phyloP scores from a whole-genome alignment of 305 asterid genomes.

The Fraxinus paxiana region DNA sequence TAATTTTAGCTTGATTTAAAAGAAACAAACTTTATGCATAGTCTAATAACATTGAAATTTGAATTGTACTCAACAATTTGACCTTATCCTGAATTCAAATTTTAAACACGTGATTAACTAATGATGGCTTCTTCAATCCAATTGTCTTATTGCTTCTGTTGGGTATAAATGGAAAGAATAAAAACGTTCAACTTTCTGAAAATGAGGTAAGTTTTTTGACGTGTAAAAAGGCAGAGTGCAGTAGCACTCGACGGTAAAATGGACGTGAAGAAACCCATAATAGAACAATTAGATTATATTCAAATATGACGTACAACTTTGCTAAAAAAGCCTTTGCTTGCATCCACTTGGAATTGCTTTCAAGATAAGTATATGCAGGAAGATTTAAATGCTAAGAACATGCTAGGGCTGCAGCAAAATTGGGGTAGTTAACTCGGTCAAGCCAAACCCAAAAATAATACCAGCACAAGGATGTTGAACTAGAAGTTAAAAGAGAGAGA shows the following conservation, averaged over 20 bases:
- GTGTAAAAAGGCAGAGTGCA: not conserved
- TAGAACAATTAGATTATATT: not conserved
- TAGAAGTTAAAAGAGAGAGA: conserved; percentile 5
- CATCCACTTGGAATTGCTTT: not conserved
- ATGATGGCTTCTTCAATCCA: not conserved
- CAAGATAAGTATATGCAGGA: not conserved
- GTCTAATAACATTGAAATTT: not conserved
- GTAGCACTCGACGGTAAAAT: not conserved
- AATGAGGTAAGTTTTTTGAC: not conserved
- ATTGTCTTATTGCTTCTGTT: not conserved
- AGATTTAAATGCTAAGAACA: conserved; percentile 5
- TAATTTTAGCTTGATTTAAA: not conserved
- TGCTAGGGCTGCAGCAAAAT: not conserved
- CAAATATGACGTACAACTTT: not conserved
- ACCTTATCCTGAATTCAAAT: not conserved
- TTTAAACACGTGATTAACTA: not conserved
- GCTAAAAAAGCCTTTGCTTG: not conserved
- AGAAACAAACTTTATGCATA: not conserved
- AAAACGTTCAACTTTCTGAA: not conserved
- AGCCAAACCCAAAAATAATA: not conserved
- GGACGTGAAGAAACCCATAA: not conserved
- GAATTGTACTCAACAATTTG: not conserved
- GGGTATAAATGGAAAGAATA: not conserved
- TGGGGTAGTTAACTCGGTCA: not conserved
- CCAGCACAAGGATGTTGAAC: conserved; percentile 11